phyloP scores from a whole-genome alignment of 1,139 yeast genomes.

The Candida sp. region DNA sequence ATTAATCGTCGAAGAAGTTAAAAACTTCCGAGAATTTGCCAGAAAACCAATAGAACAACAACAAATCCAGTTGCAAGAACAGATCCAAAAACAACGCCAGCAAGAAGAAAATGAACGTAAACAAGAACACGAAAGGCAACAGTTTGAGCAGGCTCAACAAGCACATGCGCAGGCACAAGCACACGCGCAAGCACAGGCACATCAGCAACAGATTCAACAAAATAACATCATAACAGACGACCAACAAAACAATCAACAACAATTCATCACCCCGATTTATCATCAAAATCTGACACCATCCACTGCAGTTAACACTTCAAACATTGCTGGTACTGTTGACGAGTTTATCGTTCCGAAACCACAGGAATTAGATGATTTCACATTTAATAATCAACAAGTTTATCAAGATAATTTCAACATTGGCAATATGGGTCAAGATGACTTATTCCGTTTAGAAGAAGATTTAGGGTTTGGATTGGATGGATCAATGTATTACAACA shows the following conservation, averaged over 20 bases:
- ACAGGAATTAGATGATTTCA: conserved; percentile 43
- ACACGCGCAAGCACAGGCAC: conserved; percentile 2
- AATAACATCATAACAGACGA: conserved; percentile 5
- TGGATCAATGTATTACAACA: conserved; percentile 23
- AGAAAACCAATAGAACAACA: conserved; percentile 72
- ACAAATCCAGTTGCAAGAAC: conserved; percentile 39
- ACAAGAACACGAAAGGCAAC: conserved; percentile 10
- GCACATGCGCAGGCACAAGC: conserved; percentile 7
- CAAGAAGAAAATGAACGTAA: conserved; percentile 16
- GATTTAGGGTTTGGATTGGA: conserved; percentile 48
- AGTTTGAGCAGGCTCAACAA: conserved; percentile 11
- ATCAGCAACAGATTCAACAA: conserved; percentile 8
- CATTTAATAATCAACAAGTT: conserved; percentile 18
- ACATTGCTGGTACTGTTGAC: conserved; percentile 18
- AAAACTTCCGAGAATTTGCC: conserved; percentile 75
- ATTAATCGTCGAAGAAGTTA: conserved; percentile 81
- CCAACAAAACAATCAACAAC: conserved; percentile 8
- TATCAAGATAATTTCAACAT: conserved; percentile 7
- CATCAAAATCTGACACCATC: conserved; percentile 12
- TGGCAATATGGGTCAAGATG: conserved; percentile 7
- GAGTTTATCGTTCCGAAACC: conserved; percentile 36
- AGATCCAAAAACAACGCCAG: conserved; percentile 29
- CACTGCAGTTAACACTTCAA: conserved; percentile 29
- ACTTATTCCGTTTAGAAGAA: conserved; percentile 31
- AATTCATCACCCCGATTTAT: conserved; percentile 6